Conservation (phyloP, 495 filamentous ascomycete genomes). For the Penicillium herquei region DNA sequence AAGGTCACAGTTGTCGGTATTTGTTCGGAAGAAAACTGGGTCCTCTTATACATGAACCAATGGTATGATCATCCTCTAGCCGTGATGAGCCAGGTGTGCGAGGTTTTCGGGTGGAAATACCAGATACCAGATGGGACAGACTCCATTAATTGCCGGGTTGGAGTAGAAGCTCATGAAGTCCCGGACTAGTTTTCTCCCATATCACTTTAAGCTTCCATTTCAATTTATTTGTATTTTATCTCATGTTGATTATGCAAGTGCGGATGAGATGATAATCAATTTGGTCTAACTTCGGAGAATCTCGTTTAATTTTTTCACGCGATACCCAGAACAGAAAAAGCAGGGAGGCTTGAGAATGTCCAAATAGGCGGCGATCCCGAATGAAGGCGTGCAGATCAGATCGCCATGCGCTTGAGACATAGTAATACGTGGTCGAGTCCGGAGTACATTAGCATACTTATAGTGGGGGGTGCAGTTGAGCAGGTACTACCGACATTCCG, state of each 20-base stretch:
- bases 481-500: neutral
- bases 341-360: neutral
- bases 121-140: conserved; percentile 6
- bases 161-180: neutral
- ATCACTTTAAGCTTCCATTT: neutral
- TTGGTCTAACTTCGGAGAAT: neutral
- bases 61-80: conserved; percentile 12
- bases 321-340: neutral
- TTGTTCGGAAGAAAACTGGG: conserved; percentile 32
- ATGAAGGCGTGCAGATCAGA: conserved; percentile 41
- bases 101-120: conserved; percentile 15
- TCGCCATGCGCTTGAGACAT: conserved; percentile 36
- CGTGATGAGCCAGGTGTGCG: conserved; percentile 7
- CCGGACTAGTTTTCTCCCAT: neutral
- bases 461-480: conserved; percentile 5
- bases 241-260: neutral
- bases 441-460: conserved; percentile 23
- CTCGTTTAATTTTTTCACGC: neutral
- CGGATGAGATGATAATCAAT: no score
- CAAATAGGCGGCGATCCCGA: conserved; percentile 24
- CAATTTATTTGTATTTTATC: neutral
- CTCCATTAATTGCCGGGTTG: conserved; percentile 7
- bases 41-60: conserved; percentile 14
- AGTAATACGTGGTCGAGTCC: conserved; percentile 26
- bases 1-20: conserved; percentile 23